These are phyloP conservation scores for Macrocybe gigantea DNA, from an alignment of 768 basidiomycete species.

Conservation along the genomic window DNA sequence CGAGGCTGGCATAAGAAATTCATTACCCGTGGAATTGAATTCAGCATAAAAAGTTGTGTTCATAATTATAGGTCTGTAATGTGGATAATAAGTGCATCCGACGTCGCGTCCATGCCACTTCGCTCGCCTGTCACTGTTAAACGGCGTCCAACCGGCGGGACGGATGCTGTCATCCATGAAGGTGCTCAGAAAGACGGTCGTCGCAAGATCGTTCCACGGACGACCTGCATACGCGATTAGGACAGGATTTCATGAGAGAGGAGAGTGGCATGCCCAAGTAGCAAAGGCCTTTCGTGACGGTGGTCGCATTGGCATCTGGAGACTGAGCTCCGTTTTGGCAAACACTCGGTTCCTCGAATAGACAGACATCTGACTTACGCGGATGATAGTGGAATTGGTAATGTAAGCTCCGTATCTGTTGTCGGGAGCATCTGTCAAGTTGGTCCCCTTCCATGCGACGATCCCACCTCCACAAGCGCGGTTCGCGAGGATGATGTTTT, in stretches of 20 bases:
- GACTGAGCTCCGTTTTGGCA: slow-evolving; percentile 28
- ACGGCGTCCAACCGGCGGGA: slow-evolving; percentile 47
- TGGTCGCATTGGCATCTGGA: slow-evolving; percentile 49
- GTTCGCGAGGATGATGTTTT: slow-evolving; percentile 52
- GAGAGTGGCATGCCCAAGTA: slow-evolving; percentile 35
- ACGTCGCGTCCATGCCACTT: background rate
- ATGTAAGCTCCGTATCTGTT: slow-evolving; percentile 56
- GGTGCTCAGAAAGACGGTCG: slow-evolving; percentile 46
- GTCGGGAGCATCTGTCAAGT: slow-evolving; percentile 41
- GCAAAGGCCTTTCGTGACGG: slow-evolving; percentile 36
- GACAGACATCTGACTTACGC: slow-evolving; percentile 28
- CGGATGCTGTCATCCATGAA: slow-evolving; percentile 54
- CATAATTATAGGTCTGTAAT: slow-evolving; percentile 36
- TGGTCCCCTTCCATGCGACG: slow-evolving; percentile 59
- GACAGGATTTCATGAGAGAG: background rate
- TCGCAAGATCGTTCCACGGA: slow-evolving; percentile 59
- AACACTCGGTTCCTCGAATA: background rate
- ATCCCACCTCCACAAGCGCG: slow-evolving; percentile 63
- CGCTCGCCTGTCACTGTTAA: slow-evolving; percentile 32
- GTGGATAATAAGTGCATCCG: background rate
- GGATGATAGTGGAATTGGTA: slow-evolving; percentile 46
- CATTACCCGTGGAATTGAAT: slow-evolving; percentile 43
- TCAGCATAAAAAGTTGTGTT: slow-evolving; percentile 58
- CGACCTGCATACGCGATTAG: slow-evolving; percentile 26
- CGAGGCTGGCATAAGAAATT: background rate